Evolutionary conservation across 73 alveolate species (phyloP), one percentile per base, ranked within the genome.

Genomic region (Blepharisma japonicum): DNA sequence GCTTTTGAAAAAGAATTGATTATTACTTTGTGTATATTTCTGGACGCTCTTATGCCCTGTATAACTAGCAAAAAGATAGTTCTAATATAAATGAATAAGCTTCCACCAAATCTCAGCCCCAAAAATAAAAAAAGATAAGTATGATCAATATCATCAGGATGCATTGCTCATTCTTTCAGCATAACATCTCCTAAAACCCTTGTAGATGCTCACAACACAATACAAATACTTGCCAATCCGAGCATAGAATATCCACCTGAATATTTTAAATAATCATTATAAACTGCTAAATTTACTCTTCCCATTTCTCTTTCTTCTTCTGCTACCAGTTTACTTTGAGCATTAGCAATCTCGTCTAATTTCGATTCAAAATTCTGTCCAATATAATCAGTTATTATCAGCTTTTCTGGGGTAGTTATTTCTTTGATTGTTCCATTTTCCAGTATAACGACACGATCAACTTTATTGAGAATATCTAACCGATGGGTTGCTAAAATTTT

Each of bases 1-100:
- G 99, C 99, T 6, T 47, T 71, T 66, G 83, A 21, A 14, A 83
- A 71, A 32, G 86, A 49, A 14, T 81, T 66, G 0, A 87, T 70
- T 95, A 92, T 86, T 39, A 77, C 85, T 20, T 71, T 53, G 68
- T 92, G 94, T 5, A 89, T 47, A 56, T 42, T 49, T 14, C 70
- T 80, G 7, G 86, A 68, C 25, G 56, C 49, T 23, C 71, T 70
- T 25, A 45, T 9, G 14, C 55, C 14, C 48, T 14, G 23, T 9
- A 70, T 45, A 0, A 45, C 56, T 18, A 9, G 11, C 20, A 70
- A 18, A 45, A 39, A 14, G 9, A 70, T 0, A 11, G 68, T 18
- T 7, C 56, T 25, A 54, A 47, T 9, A 2, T 9, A 70, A 70
- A 70, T 18, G 4, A 70, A 70, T 14, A 70, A 7, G 46, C 42